Conservation (phyloP, 345 rosid species). For the Hypericum perforatum region DNA sequence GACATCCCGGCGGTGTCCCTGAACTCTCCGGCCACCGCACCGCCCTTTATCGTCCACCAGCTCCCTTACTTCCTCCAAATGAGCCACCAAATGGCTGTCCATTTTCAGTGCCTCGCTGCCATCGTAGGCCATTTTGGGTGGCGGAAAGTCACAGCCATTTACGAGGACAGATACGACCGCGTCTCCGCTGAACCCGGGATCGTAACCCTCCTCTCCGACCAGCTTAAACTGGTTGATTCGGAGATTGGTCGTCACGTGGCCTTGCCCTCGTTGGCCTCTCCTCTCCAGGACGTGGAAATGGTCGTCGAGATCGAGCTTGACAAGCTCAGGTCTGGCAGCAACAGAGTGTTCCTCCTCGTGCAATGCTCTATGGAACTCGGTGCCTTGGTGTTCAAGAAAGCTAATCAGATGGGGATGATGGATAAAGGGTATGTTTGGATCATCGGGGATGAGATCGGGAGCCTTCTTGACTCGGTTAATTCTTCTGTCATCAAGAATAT, state of each 20-base stretch:
- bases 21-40: constrained; percentile 9
- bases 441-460: background rate
- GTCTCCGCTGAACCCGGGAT: constrained; percentile 14
- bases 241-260: too few relatives aligned
- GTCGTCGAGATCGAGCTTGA: background rate
- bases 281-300: background rate
- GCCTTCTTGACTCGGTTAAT: background rate
- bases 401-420: background rate
- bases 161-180: constrained; percentile 5
- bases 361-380: background rate
- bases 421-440: background rate
- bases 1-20: constrained; percentile 14
- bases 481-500: constrained; percentile 1
- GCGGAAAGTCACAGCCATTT: constrained; percentile 20
- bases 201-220: constrained; percentile 9
- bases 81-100: constrained; percentile 13
- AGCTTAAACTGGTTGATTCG: too few relatives aligned
- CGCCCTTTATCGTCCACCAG: background rate
- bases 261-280: too few relatives aligned
- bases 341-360: background rate
- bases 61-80: constrained; percentile 20
- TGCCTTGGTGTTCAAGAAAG: background rate
- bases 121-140: constrained; percentile 15
- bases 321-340: background rate
- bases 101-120: constrained; percentile 18